Base-by-base conservation (phyloP, 1,284 basidiomycete genomes). In the Ceratobasidium sp. region DNA sequence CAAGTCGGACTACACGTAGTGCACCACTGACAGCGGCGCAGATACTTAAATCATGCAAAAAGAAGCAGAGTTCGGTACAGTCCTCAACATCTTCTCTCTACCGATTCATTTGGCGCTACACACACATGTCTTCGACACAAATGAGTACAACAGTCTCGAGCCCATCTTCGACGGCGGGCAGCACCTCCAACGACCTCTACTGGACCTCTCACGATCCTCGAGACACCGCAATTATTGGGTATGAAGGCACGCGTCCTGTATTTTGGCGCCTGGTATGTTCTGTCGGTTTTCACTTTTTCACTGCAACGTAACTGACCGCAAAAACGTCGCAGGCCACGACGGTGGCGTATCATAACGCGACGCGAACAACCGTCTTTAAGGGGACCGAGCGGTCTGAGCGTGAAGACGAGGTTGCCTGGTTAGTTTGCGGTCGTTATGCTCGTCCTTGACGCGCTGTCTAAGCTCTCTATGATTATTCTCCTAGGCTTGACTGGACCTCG, bases 181-280 rank as follows among this genome's bases (percentile, higher is more conserved):
- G 18, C 14, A 14, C 58, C 47, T 73, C 76, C 64, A 79, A 85
- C 80, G 84, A 88, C 78, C 82, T 92, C 35, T 91, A 87, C 81
- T 92, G 89, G 73, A 73, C 74, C n/a, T 82, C 82, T 78, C 87
- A 88, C 78, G 86, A 91, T 81, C 89, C 89, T 47, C 86, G 89
- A 47, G 79, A 87, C 76, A 84, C 83, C 73, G 90, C 87, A 79
- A 84, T 88, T 74, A 82, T 91, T 82, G 90, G 91, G 74, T 89
- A 89, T 47, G 85, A 88, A 77, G 87, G 88, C 79, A 83, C 82
- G 43, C 84, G 81, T 76, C 87, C 86, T 1, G 80, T 90, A 77
- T 89, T 87, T 81, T 87, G 87, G 67, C 54, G 67, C 23, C 44
- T 70, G 67, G 67, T 70, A 41, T 43, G 54, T 50, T 26, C 21